Conservation (phyloP, 1,284 basidiomycete genomes). For the Clitocybe nebularis region DNA sequence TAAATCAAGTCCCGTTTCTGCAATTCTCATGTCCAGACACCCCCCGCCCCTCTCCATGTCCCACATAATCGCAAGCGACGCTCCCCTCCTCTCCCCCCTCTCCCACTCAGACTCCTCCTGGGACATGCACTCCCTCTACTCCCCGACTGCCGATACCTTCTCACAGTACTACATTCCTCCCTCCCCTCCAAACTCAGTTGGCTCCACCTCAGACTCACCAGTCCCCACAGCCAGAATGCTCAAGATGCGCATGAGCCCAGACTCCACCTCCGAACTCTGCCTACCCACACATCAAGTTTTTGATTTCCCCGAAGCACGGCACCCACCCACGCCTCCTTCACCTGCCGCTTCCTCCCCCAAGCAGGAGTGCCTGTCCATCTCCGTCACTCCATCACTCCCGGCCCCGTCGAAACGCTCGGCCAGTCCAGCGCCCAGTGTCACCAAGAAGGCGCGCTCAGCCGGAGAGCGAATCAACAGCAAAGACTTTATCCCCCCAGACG, state of each 20-base stretch:
- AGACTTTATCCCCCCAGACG: conserved; percentile 86
- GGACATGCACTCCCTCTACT: conserved; percentile 38
- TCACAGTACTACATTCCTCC: conserved; percentile 45
- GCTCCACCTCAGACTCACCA: conserved; percentile 44
- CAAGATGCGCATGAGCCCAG: conserved; percentile 46
- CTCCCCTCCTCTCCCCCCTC: conserved; percentile 50
- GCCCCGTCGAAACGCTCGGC: conserved; percentile 40
- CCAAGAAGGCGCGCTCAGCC: conserved; percentile 55
- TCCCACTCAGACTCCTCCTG: conserved; percentile 41
- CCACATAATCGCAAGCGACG: conserved; percentile 52
- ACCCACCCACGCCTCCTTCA: conserved; percentile 32
- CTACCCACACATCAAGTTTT: conserved; percentile 69
- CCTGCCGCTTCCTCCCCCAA: conserved; percentile 25
- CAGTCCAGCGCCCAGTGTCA: conserved; percentile 32
- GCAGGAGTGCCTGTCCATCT: conserved; percentile 24
- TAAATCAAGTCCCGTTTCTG: conserved; percentile 8
- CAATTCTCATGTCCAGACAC: conserved; percentile 19
- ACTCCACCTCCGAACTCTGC: conserved; percentile 48
- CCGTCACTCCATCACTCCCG: conserved; percentile 27
- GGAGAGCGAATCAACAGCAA: conserved; percentile 70
- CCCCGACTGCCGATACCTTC: conserved; percentile 37
- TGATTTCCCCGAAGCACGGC: conserved; percentile 44
- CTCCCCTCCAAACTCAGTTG: conserved; percentile 48
- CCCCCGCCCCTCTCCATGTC: conserved; percentile 47
- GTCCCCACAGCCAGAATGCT: conserved; percentile 43